Base-by-base conservation (phyloP, 805 yeast genomes). In the Nakazawaea siamensis region DNA sequence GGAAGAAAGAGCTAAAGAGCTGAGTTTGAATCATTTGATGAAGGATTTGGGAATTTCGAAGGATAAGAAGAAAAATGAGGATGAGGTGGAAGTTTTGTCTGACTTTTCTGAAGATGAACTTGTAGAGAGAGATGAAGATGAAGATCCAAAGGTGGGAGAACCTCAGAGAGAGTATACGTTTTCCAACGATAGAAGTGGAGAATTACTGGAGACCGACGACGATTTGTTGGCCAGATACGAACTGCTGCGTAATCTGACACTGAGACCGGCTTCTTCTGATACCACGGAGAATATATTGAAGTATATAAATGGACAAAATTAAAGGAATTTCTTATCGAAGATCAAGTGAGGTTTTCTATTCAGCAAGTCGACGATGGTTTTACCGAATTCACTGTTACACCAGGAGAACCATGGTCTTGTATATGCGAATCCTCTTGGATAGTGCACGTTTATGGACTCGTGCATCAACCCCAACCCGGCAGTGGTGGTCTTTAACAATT, bases 401-500 rank as follows among this genome's bases (percentile, higher is more conserved):
- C 96, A 86, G 4, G 94, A 80, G 61, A 87, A 87, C 96, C 96
- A 86, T 2, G 92, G 73, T 40, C 96, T 62, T 0, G 95, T 82
- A 51, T 56, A 87, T n/a, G 54, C 55, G 8, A 41, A 37, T 1
- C 73, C 76, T 2, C 43, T 39, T 2, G 60, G 60, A 5, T 67
- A 58, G 45, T 77, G 66, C 8, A 85, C 94, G 39, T 80, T 60
- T 3, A 86, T 74, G 38, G 81, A 70, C 59, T 86, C 96, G 52
- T 86, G 95, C 73, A 86, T 76, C 37, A 86, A 62, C 0, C 96
- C 96, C 15, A 85, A 60, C 0, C 76, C 80, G 2, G 68, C 84
- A 0, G 95, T 86, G 10, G 75, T 70, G 4, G 57, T 57, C 64
- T 76, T 67, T 5, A 86, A 54, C 34, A 66, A 43, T 5, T 64